phyloP scores from a whole-genome alignment of 371 early-diverging fungal genomes.

The Mortierella sp. region DNA sequence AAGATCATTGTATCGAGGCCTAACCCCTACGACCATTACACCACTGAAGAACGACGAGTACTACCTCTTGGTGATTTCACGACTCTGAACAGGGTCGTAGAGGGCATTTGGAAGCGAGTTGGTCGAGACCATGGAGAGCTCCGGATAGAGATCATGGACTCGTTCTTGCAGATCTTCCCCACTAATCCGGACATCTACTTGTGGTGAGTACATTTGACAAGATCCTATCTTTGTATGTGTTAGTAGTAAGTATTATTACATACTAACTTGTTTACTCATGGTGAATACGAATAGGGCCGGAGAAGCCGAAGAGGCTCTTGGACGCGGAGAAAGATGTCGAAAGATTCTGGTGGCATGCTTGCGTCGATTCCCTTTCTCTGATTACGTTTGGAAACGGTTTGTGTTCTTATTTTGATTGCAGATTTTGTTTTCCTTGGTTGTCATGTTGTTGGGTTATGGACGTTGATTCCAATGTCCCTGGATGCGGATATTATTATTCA shows the following conservation, averaged over 20 bases:
- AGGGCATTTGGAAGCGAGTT: slow-evolving; percentile 17
- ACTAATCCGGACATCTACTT: slow-evolving; percentile 31
- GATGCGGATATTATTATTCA: too few relatives aligned
- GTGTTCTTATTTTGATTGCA: slow-evolving; percentile 5
- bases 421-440: slow-evolving; percentile 5
- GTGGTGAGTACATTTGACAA: slow-evolving; percentile 11
- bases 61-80: slow-evolving; percentile 17
- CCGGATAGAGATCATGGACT: slow-evolving; percentile 18
- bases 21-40: slow-evolving; percentile 34
- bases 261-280: too few relatives aligned
- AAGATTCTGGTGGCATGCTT: slow-evolving; percentile 23
- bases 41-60: not conserved
- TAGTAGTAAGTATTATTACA: too few relatives aligned
- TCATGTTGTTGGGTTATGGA: not conserved
- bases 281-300: slow-evolving; percentile 14
- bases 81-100: slow-evolving; percentile 24
- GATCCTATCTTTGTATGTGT: not conserved
- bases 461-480: slow-evolving; percentile 17
- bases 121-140: slow-evolving; percentile 1
- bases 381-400: slow-evolving; percentile 52
- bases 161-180: slow-evolving; percentile 23
- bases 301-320: slow-evolving; percentile 24
- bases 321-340: slow-evolving; percentile 23
- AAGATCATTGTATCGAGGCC: slow-evolving; percentile 7
- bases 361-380: slow-evolving; percentile 33